These are phyloP conservation scores for Sicyos baderoa DNA, from an alignment of 306 rosid genomes.

Conservation along the genomic window DNA sequence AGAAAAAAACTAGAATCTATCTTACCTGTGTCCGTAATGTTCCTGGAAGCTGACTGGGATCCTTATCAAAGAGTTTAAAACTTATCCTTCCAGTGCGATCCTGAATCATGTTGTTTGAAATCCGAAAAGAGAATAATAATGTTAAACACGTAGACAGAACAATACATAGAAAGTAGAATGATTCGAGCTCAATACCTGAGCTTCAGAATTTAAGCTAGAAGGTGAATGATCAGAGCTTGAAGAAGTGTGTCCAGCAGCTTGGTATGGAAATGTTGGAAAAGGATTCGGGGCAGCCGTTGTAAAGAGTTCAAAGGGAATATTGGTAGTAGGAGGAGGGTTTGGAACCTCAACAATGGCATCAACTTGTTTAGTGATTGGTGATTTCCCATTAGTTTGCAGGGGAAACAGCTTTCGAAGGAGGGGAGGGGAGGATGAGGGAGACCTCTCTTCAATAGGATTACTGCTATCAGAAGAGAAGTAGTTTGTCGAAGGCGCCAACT, in stretches of 20 bases:
- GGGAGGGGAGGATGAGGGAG: conserved; percentile 74
- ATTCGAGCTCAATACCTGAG: conserved; percentile 48
- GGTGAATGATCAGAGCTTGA: conserved; percentile 88
- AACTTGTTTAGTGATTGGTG: conserved; percentile 27
- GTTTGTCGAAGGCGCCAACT: conserved; percentile 45
- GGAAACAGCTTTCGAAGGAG: conserved; percentile 58
- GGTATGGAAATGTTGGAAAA: conserved; percentile 54
- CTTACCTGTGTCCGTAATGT: conserved; percentile 68
- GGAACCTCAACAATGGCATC: conserved; percentile 33
- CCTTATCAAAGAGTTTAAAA: conserved; percentile 81
- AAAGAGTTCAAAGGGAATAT: conserved; percentile 66
- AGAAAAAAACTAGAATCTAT: conserved; percentile 16
- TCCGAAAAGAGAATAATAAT: conserved; percentile 5
- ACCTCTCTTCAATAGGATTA: conserved; percentile 66
- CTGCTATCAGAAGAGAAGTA: conserved; percentile 89
- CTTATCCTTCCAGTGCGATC: conserved; percentile 77
- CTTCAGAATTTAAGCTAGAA: conserved; percentile 74
- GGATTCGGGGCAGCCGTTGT: conserved; percentile 43
- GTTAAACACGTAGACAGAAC: background rate
- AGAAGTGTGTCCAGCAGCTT: conserved; percentile 65
- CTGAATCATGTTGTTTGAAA: conserved; percentile 32
- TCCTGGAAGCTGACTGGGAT: conserved; percentile 79
- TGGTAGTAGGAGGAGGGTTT: conserved; percentile 31
- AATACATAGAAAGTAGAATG: background rate
- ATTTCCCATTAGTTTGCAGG: conserved; percentile 41